Evolutionary conservation across 805 yeast species (phyloP).

Genomic region (Yamadazyma phyllophila): DNA sequence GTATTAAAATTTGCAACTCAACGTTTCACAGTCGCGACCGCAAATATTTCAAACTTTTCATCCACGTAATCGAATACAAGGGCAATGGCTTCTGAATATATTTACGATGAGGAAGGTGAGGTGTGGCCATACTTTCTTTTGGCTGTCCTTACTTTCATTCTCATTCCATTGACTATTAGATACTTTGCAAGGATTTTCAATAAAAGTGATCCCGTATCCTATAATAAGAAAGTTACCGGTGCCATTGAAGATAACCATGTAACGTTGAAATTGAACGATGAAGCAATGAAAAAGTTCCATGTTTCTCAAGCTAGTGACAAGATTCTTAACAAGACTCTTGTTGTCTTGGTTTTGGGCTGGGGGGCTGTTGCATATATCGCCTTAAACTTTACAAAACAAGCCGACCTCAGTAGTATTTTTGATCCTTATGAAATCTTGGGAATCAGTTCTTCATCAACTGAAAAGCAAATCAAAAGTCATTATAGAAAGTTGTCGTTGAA

Average conservation of each 20-base stretch:
- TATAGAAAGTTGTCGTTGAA: constrained; percentile 85
- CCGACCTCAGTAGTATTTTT: constrained; percentile 52
- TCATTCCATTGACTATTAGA: constrained; percentile 60
- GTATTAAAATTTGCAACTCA: background rate
- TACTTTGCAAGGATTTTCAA: constrained; percentile 24
- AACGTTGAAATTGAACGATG: constrained; percentile 31
- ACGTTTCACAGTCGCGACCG: constrained; percentile 1
- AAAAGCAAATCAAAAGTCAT: constrained; percentile 73
- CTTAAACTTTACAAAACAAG: constrained; percentile 40
- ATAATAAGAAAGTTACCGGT: constrained; percentile 27
- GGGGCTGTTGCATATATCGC: constrained; percentile 41
- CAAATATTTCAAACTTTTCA: constrained; percentile 5
- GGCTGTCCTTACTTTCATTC: constrained; percentile 64
- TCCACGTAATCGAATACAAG: constrained; percentile 15
- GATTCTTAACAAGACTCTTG: constrained; percentile 38
- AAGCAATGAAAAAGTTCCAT: constrained; percentile 25
- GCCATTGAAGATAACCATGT: constrained; percentile 31
- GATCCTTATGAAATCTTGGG: constrained; percentile 92
- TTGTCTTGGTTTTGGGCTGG: constrained; percentile 58
- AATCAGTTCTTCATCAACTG: constrained; percentile 63
- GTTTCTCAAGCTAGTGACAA: constrained; percentile 22
- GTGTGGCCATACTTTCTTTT: constrained; percentile 91
- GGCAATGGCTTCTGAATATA: constrained; percentile 51
- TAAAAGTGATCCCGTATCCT: constrained; percentile 16
- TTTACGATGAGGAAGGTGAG: constrained; percentile 84